These are phyloP conservation scores for Byssochlamys sp. DNA, from an alignment of 2,329 filamentous ascomycete species.

Conservation along the genomic window DNA sequence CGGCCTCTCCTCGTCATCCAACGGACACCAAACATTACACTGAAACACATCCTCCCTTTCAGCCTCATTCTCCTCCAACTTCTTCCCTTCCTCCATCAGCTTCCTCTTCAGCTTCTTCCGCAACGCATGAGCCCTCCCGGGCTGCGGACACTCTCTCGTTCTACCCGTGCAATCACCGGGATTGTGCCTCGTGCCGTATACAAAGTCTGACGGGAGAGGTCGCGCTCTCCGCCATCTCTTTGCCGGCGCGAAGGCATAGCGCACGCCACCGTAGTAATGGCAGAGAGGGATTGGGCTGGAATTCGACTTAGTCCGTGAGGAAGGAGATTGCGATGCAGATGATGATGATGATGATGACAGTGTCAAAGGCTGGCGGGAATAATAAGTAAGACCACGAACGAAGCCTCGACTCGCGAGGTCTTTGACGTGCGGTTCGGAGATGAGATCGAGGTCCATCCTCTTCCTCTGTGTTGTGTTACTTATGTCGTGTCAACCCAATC, in stretches of 20 bases:
- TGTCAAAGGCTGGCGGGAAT: background rate
- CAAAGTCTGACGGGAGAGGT: conserved; percentile 38
- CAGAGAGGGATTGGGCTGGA: conserved; percentile 26
- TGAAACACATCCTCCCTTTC: conserved; percentile 48
- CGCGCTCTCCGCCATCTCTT: conserved; percentile 44
- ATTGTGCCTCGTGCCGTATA: conserved; percentile 41
- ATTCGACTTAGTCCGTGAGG: conserved; percentile 12
- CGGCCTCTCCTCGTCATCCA: conserved; percentile 29
- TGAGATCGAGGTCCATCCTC: conserved; percentile 16
- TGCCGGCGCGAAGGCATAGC: conserved; percentile 45
- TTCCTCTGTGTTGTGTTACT: too few relatives aligned
- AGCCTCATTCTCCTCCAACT: conserved; percentile 15
- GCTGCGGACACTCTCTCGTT: conserved; percentile 43
- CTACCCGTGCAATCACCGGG: conserved; percentile 38
- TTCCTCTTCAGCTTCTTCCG: conserved; percentile 5
- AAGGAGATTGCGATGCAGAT: background rate
- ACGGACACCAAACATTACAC: conserved; percentile 45
- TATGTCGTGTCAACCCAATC: background rate
- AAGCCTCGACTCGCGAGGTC: conserved; percentile 34
- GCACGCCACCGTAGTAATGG: conserved; percentile 47
- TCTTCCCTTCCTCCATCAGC: background rate
- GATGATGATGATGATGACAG: background rate
- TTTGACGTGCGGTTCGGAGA: conserved; percentile 13
- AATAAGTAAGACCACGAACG: conserved; percentile 41
- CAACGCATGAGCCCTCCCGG: conserved; percentile 10